These are phyloP conservation scores for Tagetes patula DNA, from an alignment of 129 eudicot species.

Conservation along the genomic window DNA sequence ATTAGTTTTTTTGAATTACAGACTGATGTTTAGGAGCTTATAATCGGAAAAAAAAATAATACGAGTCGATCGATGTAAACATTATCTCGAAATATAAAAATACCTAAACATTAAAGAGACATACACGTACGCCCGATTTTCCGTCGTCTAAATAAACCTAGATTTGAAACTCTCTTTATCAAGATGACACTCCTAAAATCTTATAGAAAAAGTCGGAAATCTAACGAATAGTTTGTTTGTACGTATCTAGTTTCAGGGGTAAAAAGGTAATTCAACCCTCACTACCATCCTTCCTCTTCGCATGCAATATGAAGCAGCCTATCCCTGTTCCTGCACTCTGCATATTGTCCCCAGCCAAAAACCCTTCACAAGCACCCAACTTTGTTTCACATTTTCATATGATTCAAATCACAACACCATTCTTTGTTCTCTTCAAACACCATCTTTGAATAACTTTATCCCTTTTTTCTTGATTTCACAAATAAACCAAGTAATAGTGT, in stretches of 20 bases:
- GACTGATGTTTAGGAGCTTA: too few species aligned
- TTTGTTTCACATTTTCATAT: constrained; percentile 18
- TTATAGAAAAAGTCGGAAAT: not conserved
- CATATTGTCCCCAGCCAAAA: constrained; percentile 28
- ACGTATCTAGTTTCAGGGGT: constrained; percentile 20
- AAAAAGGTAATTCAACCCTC: constrained; percentile 16
- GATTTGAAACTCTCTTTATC: not conserved
- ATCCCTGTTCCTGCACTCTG: constrained; percentile 32
- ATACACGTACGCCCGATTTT: too few species aligned
- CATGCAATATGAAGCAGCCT: constrained; percentile 34
- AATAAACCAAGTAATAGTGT: constrained; percentile 11
- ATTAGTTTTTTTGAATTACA: too few species aligned
- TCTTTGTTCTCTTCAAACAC: constrained; percentile 4
- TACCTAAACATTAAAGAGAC: not conserved
- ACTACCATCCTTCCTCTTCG: constrained; percentile 8
- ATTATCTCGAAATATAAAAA: not conserved
- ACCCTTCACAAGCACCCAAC: constrained; percentile 29
- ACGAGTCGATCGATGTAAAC: too few species aligned
- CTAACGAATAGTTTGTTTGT: constrained; percentile 10
- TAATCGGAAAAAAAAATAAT: too few species aligned
- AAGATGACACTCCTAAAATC: not conserved
- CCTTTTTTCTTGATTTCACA: constrained; percentile 16
- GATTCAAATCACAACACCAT: constrained; percentile 6
- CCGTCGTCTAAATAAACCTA: too few species aligned
- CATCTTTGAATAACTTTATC: constrained; percentile 20